Conservation (phyloP, 768 basidiomycete species). For the Lactarius hatsudake region DNA sequence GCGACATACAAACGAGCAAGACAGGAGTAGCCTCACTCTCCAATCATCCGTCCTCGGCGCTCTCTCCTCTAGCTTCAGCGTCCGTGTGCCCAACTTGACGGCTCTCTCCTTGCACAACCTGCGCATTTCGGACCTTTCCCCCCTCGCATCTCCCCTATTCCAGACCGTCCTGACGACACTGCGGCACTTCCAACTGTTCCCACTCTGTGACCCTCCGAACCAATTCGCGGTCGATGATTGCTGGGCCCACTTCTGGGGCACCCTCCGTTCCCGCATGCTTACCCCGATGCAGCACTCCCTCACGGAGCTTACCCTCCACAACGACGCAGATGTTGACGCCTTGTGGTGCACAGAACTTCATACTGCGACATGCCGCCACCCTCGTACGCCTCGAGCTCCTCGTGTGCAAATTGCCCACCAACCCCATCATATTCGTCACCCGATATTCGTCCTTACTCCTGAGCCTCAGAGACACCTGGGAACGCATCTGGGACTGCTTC, state of each 20-base stretch:
- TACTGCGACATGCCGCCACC: neutral
- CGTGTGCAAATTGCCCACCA: neutral
- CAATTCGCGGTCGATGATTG: too few relatives aligned
- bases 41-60: neutral
- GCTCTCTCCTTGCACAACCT: neutral
- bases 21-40: neutral
- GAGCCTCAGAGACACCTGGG: neutral
- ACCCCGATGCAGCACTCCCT: neutral
- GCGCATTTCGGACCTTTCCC: too few relatives aligned
- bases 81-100: neutral
- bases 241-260: neutral
- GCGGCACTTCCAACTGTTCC: neutral
- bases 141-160: neutral
- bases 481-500: neutral
- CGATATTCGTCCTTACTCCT: too few relatives aligned
- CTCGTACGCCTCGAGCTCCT: neutral
- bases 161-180: neutral
- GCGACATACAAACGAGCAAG: neutral
- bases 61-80: neutral
- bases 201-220: neutral
- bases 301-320: neutral
- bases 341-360: neutral
- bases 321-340: neutral
- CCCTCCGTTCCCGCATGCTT: neutral
- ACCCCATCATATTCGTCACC: too few relatives aligned